Evolutionary conservation across 2,329 filamentous ascomycete species (phyloP).

Genomic region (Myriosclerotinia scirpicola): DNA sequence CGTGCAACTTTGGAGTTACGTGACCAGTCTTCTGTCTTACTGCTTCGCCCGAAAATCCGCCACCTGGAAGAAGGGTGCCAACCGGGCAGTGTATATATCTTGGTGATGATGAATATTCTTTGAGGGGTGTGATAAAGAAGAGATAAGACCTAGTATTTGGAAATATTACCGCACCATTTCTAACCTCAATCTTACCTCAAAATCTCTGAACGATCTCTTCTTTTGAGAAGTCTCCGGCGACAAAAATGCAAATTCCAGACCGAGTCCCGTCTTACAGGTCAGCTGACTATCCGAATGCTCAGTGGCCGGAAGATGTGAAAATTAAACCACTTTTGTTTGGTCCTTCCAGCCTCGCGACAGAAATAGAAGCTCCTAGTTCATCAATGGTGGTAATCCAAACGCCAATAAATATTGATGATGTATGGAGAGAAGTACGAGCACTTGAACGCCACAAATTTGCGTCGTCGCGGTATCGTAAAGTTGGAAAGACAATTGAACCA

Average conservation of each 20-base stretch:
- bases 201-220: not conserved
- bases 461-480: slow-evolving; percentile 17
- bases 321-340: not conserved
- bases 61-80: not conserved
- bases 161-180: not conserved
- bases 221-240: not conserved
- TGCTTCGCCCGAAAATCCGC: not conserved
- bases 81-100: not conserved
- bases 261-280: slow-evolving; percentile 16
- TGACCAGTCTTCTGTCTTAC: slow-evolving; percentile 1
- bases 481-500: slow-evolving; percentile 21
- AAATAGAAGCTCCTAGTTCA: not conserved
- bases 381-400: not conserved
- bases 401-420: slow-evolving; percentile 18
- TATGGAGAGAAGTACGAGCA: slow-evolving; percentile 22
- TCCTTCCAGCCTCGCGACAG: not conserved
- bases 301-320: slow-evolving; percentile 9
- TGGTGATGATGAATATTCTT: not conserved
- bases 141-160: not conserved
- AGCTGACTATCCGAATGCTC: slow-evolving; percentile 7
- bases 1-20: not conserved
- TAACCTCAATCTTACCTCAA: not conserved
- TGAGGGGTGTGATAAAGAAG: slow-evolving; percentile 12
- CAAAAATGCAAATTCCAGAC: not conserved
- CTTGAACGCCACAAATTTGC: slow-evolving; percentile 19